Base-by-base conservation (phyloP, 192 early-diverging fungal genomes). In the Phycomyces blakesleeanus region DNA sequence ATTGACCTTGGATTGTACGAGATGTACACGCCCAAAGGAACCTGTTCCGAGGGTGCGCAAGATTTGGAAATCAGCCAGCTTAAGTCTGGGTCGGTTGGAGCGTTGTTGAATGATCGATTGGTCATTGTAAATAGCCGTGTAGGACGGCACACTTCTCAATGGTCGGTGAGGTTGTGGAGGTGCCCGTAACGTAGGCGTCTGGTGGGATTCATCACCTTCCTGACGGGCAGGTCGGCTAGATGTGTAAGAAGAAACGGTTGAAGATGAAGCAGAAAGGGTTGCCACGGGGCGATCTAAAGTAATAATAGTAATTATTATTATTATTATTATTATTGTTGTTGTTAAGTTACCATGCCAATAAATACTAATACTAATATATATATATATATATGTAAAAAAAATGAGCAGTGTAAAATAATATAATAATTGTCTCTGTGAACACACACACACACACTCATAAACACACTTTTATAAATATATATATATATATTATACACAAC, bases 1-100 rank as follows among this genome's bases (percentile, higher is more conserved):
- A 52, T 90, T 94, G 40, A 82, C 70, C 64, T 85, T 84, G 26
- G 91, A 86, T 67, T 89, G 88, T 22, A 94, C 92, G 29, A 99
- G 76, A 78, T 98, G 97, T 39, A 99, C 97, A 21, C 97, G 89
- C 34, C 97, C 97, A 79, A 99, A 98, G 2, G 93, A 96, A 14
- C 97, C 97, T 0, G 97, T 99, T 6, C 97, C 97, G 16, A 99
- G 75, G 12, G 97, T 99, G 40, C 92, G 88, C 62, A 90, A 82
- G 56, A 98, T 80, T 54, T 87, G 79, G 61, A 98, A 92, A 67
- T 97, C 93, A 37, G 80, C 76, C 44, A 99, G 82, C 66, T 78
- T 79, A 40, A 89, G 73, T 61, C 80, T 78, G 52, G 78, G 74
- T 50, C 80, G 67, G 50, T 77, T 56, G 9, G 66, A 64, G 7